These are phyloP conservation scores for Cubamyces sp. DNA, from an alignment of 768 basidiomycete genomes.

Conservation along the genomic window DNA sequence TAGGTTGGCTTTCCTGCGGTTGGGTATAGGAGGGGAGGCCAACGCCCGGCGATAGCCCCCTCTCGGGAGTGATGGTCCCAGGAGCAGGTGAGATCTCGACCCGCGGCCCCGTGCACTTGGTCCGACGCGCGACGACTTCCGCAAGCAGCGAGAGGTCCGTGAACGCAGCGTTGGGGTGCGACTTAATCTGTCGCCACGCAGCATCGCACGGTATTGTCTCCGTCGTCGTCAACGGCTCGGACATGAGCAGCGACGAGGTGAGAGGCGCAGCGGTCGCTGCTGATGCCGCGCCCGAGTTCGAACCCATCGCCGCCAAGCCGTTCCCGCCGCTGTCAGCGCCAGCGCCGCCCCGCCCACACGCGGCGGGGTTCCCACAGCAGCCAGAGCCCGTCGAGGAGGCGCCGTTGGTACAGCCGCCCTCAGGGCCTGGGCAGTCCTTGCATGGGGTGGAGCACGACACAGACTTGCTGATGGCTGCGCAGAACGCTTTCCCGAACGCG, in stretches of 20 bases:
- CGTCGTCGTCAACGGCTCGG: slow-evolving; percentile 23
- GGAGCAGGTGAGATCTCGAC: slow-evolving; percentile 61
- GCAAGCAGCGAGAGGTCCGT: slow-evolving; percentile 83
- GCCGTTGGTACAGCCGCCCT: slow-evolving; percentile 26
- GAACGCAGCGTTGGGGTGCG: slow-evolving; percentile 87
- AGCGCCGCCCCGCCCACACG: slow-evolving; percentile 24
- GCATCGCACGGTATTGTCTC: slow-evolving; percentile 79
- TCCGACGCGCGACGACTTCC: slow-evolving; percentile 84
- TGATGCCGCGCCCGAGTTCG: background rate
- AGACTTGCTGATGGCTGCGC: slow-evolving; percentile 70
- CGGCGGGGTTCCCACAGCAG: slow-evolving; percentile 43
- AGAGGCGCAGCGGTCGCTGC: slow-evolving; percentile 9
- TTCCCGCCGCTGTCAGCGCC: slow-evolving; percentile 5
- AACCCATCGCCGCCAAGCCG: background rate
- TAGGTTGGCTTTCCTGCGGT: slow-evolving; percentile 38
- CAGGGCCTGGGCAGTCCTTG: slow-evolving; percentile 54
- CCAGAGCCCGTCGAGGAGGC: slow-evolving; percentile 31
- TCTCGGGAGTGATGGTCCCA: slow-evolving; percentile 53
- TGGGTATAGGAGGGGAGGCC: slow-evolving; percentile 10
- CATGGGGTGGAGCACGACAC: slow-evolving; percentile 57
- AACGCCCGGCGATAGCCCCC: slow-evolving; percentile 40
- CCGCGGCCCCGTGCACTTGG: slow-evolving; percentile 74
- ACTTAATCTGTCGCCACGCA: slow-evolving; percentile 84
- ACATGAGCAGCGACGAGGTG: slow-evolving; percentile 24
- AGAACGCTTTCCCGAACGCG: slow-evolving; percentile 87